Percentiles rank a stretch among this genome's conserved stretches.
phyloP scores from a whole-genome alignment of 2,329 filamentous ascomycete genomes.

The Fusarium graminum region DNA sequence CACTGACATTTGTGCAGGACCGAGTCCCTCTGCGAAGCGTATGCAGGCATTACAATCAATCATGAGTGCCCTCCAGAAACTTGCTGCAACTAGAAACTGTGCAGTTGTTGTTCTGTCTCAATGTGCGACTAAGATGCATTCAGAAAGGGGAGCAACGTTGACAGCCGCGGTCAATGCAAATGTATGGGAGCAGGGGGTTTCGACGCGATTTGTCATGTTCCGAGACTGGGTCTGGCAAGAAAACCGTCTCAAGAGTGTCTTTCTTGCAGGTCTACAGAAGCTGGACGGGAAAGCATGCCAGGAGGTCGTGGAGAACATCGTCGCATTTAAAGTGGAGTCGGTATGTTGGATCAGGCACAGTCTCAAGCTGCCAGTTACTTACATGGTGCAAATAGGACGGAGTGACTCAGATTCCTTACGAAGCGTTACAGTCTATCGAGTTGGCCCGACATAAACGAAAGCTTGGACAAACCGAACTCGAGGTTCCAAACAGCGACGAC shows the following conservation, averaged over 20 bases:
- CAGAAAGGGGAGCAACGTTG: conserved; percentile 74
- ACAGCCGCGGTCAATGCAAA: conserved; percentile 79
- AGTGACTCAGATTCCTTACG: conserved; percentile 58
- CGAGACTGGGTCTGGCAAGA: conserved; percentile 76
- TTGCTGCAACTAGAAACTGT: conserved; percentile 79
- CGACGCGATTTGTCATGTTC: conserved; percentile 81
- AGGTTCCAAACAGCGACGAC: conserved; percentile 72
- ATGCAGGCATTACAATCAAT: conserved; percentile 71
- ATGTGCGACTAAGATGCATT: conserved; percentile 83
- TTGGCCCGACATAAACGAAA: conserved; percentile 70
- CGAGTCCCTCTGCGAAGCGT: conserved; percentile 58
- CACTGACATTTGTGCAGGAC: conserved; percentile 49
- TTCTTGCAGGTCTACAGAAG: conserved; percentile 75
- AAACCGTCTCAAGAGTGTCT: conserved; percentile 62
- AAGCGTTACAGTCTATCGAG: conserved; percentile 55
- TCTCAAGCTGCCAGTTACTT: conserved; percentile 37
- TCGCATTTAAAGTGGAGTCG: conserved; percentile 63
- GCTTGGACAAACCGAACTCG: conserved; percentile 69
- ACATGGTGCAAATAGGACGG: conserved; percentile 57
- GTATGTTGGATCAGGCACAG: conserved; percentile 53
- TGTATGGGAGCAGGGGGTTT: conserved; percentile 84
- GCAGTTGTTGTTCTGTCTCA: conserved; percentile 83
- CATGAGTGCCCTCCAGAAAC: conserved; percentile 77
- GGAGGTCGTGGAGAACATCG: conserved; percentile 58
- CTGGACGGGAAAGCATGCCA: conserved; percentile 64